A percentile compares a stretch with the other conserved stretches of the same genome.
phyloP scores from a whole-genome alignment of 306 rosid genomes.

The Trifolium pratense region DNA sequence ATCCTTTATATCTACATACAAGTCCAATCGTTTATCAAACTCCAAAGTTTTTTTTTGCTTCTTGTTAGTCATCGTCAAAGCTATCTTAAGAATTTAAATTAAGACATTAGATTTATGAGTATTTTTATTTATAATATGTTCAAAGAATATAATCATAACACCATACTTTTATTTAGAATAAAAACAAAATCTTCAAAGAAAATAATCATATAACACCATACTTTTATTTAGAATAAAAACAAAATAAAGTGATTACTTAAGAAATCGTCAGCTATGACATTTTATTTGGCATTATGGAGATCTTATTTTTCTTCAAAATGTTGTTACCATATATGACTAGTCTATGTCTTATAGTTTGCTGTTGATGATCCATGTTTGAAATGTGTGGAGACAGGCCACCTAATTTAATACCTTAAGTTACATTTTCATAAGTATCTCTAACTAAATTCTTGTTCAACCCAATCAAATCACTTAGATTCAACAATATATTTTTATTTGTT shows the following conservation, averaged over 20 bases:
- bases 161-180: no score
- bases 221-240: neutral
- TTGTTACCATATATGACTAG: constrained; percentile 32
- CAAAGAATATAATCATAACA: no score
- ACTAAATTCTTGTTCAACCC: constrained; percentile 62
- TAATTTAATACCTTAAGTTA: constrained; percentile 43
- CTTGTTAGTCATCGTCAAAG: no score
- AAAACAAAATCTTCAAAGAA: no score
- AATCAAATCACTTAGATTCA: constrained; percentile 47
- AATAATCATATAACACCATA: no score
- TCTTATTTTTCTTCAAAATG: neutral
- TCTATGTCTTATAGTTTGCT: constrained; percentile 2
- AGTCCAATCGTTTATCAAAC: no score
- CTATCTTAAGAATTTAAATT: no score
- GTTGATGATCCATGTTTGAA: constrained; percentile 49
- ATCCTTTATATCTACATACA: no score
- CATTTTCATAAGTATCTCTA: constrained; percentile 50
- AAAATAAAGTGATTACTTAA: neutral
- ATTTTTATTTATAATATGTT: no score
- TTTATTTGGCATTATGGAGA: constrained; percentile 12
- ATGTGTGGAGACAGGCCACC: constrained; percentile 54
- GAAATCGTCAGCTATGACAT: constrained; percentile 16
- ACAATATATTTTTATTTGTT: constrained; percentile 13
- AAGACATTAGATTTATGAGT: no score
- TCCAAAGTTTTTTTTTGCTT: no score